Conservation (phyloP, 2,329 filamentous ascomycete genomes). For the Tympanopsis confertula region DNA sequence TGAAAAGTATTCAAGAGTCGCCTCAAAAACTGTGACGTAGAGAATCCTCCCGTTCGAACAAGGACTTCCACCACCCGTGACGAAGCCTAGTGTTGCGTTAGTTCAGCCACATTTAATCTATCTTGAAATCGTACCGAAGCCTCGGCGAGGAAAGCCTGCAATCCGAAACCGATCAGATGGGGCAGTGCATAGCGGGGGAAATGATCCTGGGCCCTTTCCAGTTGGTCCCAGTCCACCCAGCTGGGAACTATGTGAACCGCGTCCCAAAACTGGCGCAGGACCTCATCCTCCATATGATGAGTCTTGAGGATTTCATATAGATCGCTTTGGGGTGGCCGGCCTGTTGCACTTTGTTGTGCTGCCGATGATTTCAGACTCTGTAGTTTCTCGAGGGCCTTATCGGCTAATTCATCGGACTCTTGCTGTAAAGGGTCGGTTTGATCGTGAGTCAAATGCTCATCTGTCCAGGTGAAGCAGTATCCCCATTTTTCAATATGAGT, state of each 20-base stretch:
- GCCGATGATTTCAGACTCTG: background rate
- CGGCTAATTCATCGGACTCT: background rate
- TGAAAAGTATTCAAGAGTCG: conserved; percentile 37
- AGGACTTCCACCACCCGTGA: conserved; percentile 53
- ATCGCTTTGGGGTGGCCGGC: conserved; percentile 27
- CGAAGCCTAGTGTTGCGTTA: conserved; percentile 6
- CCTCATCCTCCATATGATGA: conserved; percentile 41
- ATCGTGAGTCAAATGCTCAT: background rate
- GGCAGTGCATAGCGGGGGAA: conserved; percentile 68
- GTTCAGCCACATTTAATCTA: no score
- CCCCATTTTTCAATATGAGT: no score
- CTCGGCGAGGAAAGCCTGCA: conserved; percentile 23
- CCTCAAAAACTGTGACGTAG: conserved; percentile 43
- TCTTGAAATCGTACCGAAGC: conserved; percentile 22
- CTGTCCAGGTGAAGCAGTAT: background rate
- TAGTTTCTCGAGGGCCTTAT: background rate
- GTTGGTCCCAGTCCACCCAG: conserved; percentile 72
- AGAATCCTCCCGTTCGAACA: conserved; percentile 55
- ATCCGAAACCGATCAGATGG: conserved; percentile 33
- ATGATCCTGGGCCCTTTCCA: conserved; percentile 62
- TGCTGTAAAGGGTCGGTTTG: background rate
- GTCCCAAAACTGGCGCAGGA: conserved; percentile 45
- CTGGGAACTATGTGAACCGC: conserved; percentile 56
- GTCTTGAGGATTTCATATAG: conserved; percentile 51
- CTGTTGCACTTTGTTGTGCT: background rate